Evolutionary conservation across 345 rosid species (phyloP), one percentile per base, ranked within the genome.

Genomic region (Boechera retrofracta): DNA sequence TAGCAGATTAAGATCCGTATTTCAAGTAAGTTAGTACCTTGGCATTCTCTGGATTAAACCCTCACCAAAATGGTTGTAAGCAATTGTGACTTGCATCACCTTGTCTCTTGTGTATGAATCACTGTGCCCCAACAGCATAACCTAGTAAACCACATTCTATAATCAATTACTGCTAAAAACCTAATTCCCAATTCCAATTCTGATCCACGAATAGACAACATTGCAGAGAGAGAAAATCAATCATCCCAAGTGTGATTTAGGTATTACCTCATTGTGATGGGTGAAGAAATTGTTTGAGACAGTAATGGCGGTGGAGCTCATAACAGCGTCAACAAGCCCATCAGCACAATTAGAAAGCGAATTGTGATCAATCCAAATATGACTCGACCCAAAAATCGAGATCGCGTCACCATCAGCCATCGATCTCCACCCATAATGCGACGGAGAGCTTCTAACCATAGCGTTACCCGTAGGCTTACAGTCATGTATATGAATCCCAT

Each of bases 31-130:
- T 2, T 47, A 52, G 38, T 80, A 84, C 99, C 99, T 91, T 67
- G 99, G 99, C 99, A 93, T 95, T 82, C 99, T 88, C 83, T 95
- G 99, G 81, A 95, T 85, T 13, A 96, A 89, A 57, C 99, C 99
- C 74, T 96, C 98, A 21, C 99, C 98, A 42, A 96, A 96, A 84
- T 96, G 99, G 81, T 96, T 96, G 81, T 96, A 96, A 58, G 99
- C 90, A 67, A 96, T 89, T 39, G 99, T 96, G 29, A 89, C 99
- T 75, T 92, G 98, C 99, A 95, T 95, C 66, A 68, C 84, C 90
- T 91, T 95, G 82, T 95, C 99, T 68, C 91, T 89, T 2, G 84
- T 84, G 65, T 93, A 93, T 1, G 99, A 87, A 74, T 96, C 95
- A 78, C 99, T 96, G 53, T 96, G 99, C 21, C 99, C 99, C 84